Evolutionary conservation across 768 basidiomycete genomes (phyloP).

Genomic region (Mycena albidolilacea): DNA sequence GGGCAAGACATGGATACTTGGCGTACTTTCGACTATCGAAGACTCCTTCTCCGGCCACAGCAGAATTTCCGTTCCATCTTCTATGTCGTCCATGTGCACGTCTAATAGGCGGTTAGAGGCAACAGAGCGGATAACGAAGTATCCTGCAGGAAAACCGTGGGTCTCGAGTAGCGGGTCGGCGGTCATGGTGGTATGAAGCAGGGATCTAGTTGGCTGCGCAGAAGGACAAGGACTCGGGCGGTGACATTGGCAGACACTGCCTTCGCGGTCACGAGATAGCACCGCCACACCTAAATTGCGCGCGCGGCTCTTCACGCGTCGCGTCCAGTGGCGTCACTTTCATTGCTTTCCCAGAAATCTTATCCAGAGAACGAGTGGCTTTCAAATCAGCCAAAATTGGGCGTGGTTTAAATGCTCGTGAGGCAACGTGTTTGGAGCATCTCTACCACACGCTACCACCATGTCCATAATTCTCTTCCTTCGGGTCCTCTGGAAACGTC

Average conservation of each 20-base stretch:
- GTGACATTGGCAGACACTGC: neutral
- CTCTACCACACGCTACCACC: conserved; percentile 21
- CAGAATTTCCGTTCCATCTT: conserved; percentile 74
- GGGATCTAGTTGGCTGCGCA: too few species aligned
- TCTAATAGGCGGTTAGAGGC: conserved; percentile 71
- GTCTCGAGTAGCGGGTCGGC: conserved; percentile 46
- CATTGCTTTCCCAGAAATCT: neutral
- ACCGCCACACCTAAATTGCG: neutral
- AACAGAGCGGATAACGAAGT: conserved; percentile 73
- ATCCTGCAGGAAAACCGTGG: conserved; percentile 62
- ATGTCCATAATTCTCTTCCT: conserved; percentile 18
- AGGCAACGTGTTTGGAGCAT: conserved; percentile 23
- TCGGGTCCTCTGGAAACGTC: conserved; percentile 26
- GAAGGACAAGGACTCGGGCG: too few species aligned
- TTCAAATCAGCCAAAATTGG: neutral
- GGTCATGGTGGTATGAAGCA: conserved; percentile 40
- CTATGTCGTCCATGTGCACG: conserved; percentile 64
- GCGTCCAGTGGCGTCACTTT: neutral
- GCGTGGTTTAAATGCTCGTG: neutral
- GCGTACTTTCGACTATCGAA: conserved; percentile 83
- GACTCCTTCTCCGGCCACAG: conserved; percentile 83
- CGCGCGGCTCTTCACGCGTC: neutral
- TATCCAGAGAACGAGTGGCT: neutral
- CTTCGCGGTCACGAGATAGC: conserved; percentile 8
- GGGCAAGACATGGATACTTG: conserved; percentile 7